phyloP scores from a whole-genome alignment of 768 basidiomycete species.

The Baorangia bicolor region DNA sequence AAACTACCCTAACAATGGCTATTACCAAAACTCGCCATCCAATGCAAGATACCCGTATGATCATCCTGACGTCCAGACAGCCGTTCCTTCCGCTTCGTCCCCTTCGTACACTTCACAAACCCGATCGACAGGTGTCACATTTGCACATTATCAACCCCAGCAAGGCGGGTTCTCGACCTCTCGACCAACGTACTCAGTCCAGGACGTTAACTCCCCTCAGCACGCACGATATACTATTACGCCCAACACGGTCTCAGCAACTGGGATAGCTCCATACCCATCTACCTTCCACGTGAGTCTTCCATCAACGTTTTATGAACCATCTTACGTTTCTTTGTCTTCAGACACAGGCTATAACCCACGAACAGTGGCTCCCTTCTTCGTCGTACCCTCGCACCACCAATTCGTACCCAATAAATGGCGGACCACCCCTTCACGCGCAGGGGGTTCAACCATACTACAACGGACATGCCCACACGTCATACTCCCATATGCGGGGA shows the following conservation, averaged over 20 bases:
- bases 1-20: conserved; percentile 15
- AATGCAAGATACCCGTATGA: conserved; percentile 26
- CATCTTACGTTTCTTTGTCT: background rate
- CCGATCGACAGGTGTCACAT: conserved; percentile 30
- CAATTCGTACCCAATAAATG: conserved; percentile 19
- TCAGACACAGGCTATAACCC: conserved; percentile 14
- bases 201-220: conserved; percentile 19
- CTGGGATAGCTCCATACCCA: conserved; percentile 24
- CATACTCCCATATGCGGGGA: conserved; percentile 31
- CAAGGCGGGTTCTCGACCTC: conserved; percentile 37
- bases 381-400: conserved; percentile 27
- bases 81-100: conserved; percentile 15
- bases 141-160: conserved; percentile 39
- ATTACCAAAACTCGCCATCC: conserved; percentile 14
- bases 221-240: conserved; percentile 17
- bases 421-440: conserved; percentile 12
- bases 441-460: conserved; percentile 30
- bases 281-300: conserved; percentile 25
- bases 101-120: conserved; percentile 19
- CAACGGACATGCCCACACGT: conserved; percentile 21
- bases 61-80: conserved; percentile 17
- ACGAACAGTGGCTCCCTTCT: conserved; percentile 26
- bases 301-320: background rate
- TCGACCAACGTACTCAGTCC: conserved; percentile 28
- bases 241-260: conserved; percentile 13